Conservation (phyloP, 169 alveolate genomes). For the Toxoplasma gondii region DNA sequence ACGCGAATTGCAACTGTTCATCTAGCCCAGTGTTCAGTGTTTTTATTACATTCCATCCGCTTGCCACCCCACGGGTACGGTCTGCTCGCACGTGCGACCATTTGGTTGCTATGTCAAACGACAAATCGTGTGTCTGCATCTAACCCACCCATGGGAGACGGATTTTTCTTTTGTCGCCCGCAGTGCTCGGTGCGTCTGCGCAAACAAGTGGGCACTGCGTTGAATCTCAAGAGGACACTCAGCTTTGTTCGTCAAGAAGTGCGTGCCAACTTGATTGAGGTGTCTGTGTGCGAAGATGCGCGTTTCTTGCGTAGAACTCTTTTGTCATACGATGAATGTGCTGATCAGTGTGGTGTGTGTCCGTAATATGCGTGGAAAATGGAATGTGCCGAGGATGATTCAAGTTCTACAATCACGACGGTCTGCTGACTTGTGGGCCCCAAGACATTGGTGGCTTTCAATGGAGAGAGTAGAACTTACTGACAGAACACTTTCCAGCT, state of each 20-base stretch:
- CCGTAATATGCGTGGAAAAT: background rate
- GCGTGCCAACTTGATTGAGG: background rate
- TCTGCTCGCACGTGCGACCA: conserved; percentile 43
- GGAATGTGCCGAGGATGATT: background rate
- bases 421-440: conserved; percentile 26
- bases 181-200: background rate
- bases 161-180: conserved; percentile 42
- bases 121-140: conserved; percentile 40
- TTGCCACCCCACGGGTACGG: conserved; percentile 27
- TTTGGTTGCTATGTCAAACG: conserved; percentile 2
- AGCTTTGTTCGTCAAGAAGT: background rate
- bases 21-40: background rate
- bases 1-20: background rate
- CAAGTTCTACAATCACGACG: conserved; percentile 35
- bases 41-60: background rate
- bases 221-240: conserved; percentile 32
- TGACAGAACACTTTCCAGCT: background rate
- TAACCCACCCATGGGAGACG: conserved; percentile 33
- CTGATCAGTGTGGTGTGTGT: background rate
- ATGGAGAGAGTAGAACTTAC: conserved; percentile 44
- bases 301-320: background rate
- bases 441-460: background rate
- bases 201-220: background rate
- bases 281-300: background rate
- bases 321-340: background rate